Evolutionary conservation across 106 monocot genomes (phyloP), one percentile per base, ranked within the genome.

Genomic region (Alisma plantagoaquatica): DNA sequence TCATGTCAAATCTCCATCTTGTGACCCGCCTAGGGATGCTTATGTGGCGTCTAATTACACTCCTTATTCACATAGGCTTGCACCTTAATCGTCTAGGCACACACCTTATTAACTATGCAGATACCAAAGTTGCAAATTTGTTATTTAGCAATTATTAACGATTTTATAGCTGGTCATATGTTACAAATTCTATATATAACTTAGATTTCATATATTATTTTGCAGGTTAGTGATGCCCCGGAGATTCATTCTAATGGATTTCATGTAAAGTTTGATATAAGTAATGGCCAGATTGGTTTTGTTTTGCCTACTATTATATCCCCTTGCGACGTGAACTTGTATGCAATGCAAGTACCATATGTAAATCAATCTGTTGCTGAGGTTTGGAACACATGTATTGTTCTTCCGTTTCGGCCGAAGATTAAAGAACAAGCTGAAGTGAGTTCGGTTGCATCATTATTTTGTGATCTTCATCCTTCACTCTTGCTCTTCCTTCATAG

Each of bases 221-320:
- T 69, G 18, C 65, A 98, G 98, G 71, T 98, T 23, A 90, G 90
- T 53, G 98, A 98, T 74, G 81, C 98, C 49, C 90, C 98, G 4
- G 98, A 98, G 71, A 98, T 98, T 61, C 98, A 98, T 68, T 98
- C 73, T 56, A 84, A 84, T 79, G 84, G 84, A 5, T 84, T 79
- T 60, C 84, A 84, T 70, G 75, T 84, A 66, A 84, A 98, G 58
- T 98, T 98, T 70, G 98, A 90, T 61, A 79, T 90, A 47, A 90
- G 70, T 47, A 76, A 90, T n/a, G 98, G 85, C 42, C 85, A 84
- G 63, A 98, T 98, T 41, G 98, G 98, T 54, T 98, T 98, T 82
- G 78, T 98, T 47, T 74, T 98, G 58, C 98, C 98, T 18, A 98
- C 85, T 63, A 45, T 72, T 31, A 58, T 90, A 51, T 55, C 82